These are phyloP conservation scores for Gonapodya sp. DNA, from an alignment of 192 early-diverging fungal genomes.

Conservation along the genomic window DNA sequence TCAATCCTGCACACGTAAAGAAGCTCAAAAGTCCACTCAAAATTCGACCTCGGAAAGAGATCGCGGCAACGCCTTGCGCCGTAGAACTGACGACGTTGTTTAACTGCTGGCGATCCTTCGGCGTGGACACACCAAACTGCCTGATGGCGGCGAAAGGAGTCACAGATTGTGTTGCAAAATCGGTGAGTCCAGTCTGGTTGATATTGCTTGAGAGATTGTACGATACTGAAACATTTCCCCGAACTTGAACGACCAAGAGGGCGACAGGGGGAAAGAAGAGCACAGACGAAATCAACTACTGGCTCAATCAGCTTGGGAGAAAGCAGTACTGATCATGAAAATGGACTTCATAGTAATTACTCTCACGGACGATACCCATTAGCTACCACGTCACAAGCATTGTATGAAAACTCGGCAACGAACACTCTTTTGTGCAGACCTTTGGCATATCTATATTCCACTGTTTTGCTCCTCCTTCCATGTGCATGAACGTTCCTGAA, in stretches of 20 bases:
- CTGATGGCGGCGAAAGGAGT: neutral
- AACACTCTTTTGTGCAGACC: no score
- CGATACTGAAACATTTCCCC: no score
- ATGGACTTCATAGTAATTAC: neutral
- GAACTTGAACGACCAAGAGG: neutral
- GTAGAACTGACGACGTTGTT: slow-evolving; percentile 4
- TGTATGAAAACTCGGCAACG: no score
- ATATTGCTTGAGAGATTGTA: neutral
- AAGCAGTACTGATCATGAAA: neutral
- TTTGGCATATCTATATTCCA: no score
- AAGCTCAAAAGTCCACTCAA: neutral
- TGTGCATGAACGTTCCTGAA: no score
- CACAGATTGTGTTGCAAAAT: neutral
- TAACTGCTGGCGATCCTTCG: slow-evolving; percentile 7
- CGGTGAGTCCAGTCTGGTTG: neutral
- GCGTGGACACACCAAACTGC: neutral
- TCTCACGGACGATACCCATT: neutral
- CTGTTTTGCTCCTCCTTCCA: no score
- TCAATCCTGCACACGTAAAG: neutral
- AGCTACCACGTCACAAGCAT: neutral
- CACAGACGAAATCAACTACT: slow-evolving; percentile 5
- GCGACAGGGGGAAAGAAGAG: neutral
- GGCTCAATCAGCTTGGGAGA: neutral
- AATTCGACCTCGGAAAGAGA: neutral
- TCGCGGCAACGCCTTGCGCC: neutral